A percentile compares a stretch with the other conserved stretches of the same genome.
These are phyloP conservation scores for Metarhizium anisopliae DNA, from an alignment of 2,329 filamentous ascomycete genomes.

Conservation along the genomic window DNA sequence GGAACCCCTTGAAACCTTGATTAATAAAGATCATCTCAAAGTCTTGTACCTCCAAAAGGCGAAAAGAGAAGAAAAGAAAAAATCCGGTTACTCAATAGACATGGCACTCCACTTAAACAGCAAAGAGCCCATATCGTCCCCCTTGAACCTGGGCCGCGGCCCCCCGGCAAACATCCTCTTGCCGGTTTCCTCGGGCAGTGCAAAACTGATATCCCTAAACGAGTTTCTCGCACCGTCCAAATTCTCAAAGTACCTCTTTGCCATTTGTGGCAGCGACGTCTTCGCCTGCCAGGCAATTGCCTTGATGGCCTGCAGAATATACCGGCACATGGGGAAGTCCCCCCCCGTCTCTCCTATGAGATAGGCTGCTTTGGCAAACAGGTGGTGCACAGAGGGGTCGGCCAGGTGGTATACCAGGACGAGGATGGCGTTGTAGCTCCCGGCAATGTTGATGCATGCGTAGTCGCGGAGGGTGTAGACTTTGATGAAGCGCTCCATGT, in stretches of 20 bases:
- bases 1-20: too few species aligned
- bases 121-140: constrained; percentile 6
- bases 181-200: constrained; percentile 7
- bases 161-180: constrained; percentile 4
- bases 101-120: constrained; percentile 7
- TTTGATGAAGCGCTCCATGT: constrained; percentile 6
- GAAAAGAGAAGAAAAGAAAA: too few species aligned
- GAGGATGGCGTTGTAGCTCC: constrained; percentile 8
- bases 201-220: constrained; percentile 9
- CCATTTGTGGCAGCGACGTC: constrained; percentile 6
- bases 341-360: constrained; percentile 4
- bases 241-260: constrained; percentile 5
- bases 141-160: neutral
- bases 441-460: constrained; percentile 9
- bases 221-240: constrained; percentile 4
- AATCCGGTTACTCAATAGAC: constrained; percentile 1
- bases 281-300: constrained; percentile 9
- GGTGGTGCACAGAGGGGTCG: constrained; percentile 1
- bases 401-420: constrained; percentile 7
- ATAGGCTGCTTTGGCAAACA: constrained; percentile 7
- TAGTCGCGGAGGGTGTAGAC: constrained; percentile 8
- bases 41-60: too few species aligned
- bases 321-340: constrained; percentile 9
- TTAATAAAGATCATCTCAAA: too few species aligned
- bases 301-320: constrained; percentile 10